Conservation (phyloP, 2,329 filamentous ascomycete species). For the Talaromyces sp. region DNA sequence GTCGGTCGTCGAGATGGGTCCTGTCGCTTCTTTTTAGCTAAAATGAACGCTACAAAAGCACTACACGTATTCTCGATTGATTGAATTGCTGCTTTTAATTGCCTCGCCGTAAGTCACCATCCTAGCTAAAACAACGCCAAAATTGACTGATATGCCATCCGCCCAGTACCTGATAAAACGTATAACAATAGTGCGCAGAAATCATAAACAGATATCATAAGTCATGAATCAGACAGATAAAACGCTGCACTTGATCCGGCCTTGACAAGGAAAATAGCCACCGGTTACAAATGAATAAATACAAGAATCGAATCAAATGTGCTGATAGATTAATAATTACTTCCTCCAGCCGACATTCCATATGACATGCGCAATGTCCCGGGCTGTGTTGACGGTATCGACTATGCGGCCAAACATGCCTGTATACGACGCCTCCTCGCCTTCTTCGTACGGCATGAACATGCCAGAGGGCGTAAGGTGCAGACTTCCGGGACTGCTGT, state of each 20-base stretch:
- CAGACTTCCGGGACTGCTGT: constrained; percentile 51
- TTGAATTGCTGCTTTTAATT: neutral
- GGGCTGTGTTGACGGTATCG: constrained; percentile 68
- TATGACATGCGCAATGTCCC: constrained; percentile 63
- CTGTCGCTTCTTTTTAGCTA: too few species aligned
- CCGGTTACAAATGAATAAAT: constrained; percentile 3
- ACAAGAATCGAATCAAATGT: constrained; percentile 2
- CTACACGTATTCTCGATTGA: too few species aligned
- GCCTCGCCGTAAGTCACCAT: neutral
- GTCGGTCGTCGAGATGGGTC: too few species aligned
- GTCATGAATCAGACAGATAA: neutral
- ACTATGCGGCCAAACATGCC: constrained; percentile 75
- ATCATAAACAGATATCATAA: neutral
- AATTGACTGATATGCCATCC: neutral
- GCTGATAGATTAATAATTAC: constrained; percentile 28
- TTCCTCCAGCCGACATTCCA: constrained; percentile 65
- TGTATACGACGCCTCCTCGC: constrained; percentile 55
- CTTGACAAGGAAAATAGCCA: neutral
- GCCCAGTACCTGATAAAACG: neutral
- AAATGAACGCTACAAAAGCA: too few species aligned
- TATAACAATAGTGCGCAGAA: neutral
- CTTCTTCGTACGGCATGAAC: constrained; percentile 84
- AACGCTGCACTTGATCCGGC: constrained; percentile 2
- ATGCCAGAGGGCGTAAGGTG: constrained; percentile 79
- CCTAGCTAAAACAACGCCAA: neutral